Base-by-base conservation (phyloP, 2,329 filamentous ascomycete species). In the Neopestalotiopsis clavispora region DNA sequence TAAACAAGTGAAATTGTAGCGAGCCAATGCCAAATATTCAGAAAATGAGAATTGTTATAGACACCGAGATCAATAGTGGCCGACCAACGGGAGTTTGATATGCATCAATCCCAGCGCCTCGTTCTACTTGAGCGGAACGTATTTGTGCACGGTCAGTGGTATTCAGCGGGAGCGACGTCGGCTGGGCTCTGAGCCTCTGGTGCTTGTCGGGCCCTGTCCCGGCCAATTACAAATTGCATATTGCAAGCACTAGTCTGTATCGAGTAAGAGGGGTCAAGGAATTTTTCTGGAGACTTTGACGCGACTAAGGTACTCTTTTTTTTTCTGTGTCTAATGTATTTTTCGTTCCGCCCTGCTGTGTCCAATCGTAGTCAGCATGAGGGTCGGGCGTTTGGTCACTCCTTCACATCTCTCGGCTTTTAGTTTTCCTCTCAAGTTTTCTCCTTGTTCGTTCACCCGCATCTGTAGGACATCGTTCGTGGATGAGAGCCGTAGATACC, bases 251-350 rank as follows among this genome's bases (percentile, higher is more conserved):
- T 75, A 75, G 71, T 49, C 76, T 60, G 34, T 38, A 75, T 74
- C 10, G 1, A 67, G 77, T 76, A 79, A 72, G 78, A 79, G 77
- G 77, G 78, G 78, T 72, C 74, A 65, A 67, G 32, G 68, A 69
- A 69, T 69, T 73, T 73, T 75, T 66, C 58, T 52, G 57, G 52
- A 56, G 56, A 42, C 56, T 30, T 52, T n/a, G 63, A 45, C 65
- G 56, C 65, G 63, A 34, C 28, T 49, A 56, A 66, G 10, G 65
- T 60, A 63, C 65, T 38, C 45, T n/a, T 38, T 30, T 69, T 63
- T 60, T 67, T 63, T 63, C 34, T 38, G 34, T 38, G 34, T 38
- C 34, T 38, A 28, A 28, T 28, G 23, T 28, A 38, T 45, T 30
- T 59, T 61, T 65, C 30, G 6, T 59, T 32, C 5, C 40, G 23